Conservation (phyloP, 768 basidiomycete species). For the Sarcodon aspratus region DNA sequence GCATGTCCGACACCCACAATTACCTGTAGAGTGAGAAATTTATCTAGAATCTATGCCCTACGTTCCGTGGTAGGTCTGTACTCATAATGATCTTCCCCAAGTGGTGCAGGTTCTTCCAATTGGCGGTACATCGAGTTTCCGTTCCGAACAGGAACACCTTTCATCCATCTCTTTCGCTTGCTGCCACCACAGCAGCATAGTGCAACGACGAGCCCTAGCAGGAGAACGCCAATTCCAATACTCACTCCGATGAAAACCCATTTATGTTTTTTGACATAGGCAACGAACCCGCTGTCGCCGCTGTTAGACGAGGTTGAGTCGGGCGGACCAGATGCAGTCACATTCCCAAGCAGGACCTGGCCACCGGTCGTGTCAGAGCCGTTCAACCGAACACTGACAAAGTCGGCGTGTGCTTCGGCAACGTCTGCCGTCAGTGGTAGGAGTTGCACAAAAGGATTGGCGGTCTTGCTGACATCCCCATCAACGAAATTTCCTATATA, state of each 20-base stretch:
- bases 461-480: conserved; percentile 16
- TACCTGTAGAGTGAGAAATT: too few relatives aligned
- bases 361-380: conserved; percentile 19
- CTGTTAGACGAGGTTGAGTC: conserved; percentile 6
- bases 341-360: conserved; percentile 12
- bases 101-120: conserved; percentile 17
- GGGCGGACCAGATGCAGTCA: conserved; percentile 7
- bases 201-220: conserved; percentile 9
- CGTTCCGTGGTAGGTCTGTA: background rate
- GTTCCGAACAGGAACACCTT: conserved; percentile 1
- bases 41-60: too few relatives aligned
- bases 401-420: conserved; percentile 19
- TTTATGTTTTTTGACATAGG: conserved; percentile 14
- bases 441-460: conserved; percentile 22
- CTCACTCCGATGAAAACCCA: conserved; percentile 19
- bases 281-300: conserved; percentile 7
- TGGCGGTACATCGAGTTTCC: conserved; percentile 11
- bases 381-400: conserved; percentile 18
- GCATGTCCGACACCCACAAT: too few relatives aligned
- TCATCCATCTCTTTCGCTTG: background rate
- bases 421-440: conserved; percentile 14
- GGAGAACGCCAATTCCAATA: conserved; percentile 9
- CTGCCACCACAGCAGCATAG: conserved; percentile 6
- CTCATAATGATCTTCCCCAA: conserved; percentile 9
- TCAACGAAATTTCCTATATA: conserved; percentile 11